Base-by-base conservation (phyloP, 768 basidiomycete genomes). In the Neoboletus subvelutipes region DNA sequence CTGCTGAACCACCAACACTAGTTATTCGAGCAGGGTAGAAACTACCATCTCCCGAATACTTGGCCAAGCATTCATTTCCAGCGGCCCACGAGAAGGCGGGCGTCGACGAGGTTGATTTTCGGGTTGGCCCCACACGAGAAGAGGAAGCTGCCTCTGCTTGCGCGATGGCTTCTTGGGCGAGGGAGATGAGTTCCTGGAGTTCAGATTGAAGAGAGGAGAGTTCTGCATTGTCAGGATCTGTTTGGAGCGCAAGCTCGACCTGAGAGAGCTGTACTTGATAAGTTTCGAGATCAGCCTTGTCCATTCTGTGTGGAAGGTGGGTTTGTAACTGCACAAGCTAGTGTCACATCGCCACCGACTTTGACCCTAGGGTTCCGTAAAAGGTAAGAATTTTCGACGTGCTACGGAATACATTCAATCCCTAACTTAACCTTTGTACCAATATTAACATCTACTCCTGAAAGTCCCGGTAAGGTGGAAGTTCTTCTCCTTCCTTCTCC, bases 1-100 rank as follows among this genome's bases (percentile, higher is more conserved):
- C 88, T 54, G 82, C 75, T 28, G 90, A 86, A 43, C 93, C 93
- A 56, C 90, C 89, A 50, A 95, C 80, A 46, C 85, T 87, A 20
- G 86, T 89, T 75, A 96, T 91, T 28, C 91, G 85, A 40, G 92
- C 94, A 41, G 94, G 89, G 71, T 95, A 95, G 85, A 88, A 94
- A 58, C 78, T 76, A 42, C 88, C 87, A 72, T 95, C 94, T 39
- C 81, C 83, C 10, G 90, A 88, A 75, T 92, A 94, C 73, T 89
- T 90, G 28, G 91, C 91, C 28, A 92, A 76, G 66, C 89, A 90
- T 60, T 94, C 92, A 67, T 90, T 90, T 11, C 93, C 93, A 40
- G 91, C 88, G 15, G 80, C 78, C 85, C 86, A 91, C n/a, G 78
- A 73, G 52, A 82, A 78, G 7, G 77, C 67, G 24, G 86, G 79